A percentile compares a stretch with the other conserved stretches of the same genome.
phyloP scores from a whole-genome alignment of 768 basidiomycete genomes.

The Daedaleopsis sinensis region DNA sequence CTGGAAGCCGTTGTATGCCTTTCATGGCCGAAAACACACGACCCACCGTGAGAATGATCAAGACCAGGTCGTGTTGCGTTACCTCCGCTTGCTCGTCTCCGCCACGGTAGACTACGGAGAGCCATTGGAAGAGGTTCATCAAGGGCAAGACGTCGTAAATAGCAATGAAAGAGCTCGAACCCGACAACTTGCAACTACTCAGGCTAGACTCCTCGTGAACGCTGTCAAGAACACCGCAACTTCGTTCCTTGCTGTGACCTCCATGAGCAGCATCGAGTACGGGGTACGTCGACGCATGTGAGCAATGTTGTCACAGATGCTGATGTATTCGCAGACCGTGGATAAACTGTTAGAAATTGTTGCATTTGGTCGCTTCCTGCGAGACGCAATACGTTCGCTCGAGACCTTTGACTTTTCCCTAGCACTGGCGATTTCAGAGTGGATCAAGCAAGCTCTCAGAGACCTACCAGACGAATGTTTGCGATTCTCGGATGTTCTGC shows the following conservation, averaged over 20 bases:
- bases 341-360: constrained; percentile 6
- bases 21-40: constrained; percentile 1
- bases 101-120: constrained; percentile 10
- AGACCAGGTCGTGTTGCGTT: neutral
- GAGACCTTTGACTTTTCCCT: constrained; percentile 64
- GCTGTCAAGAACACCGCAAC: constrained; percentile 4
- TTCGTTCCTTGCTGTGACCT: neutral
- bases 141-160: neutral
- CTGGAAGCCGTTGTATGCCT: constrained; percentile 14
- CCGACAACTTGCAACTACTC: neutral
- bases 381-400: constrained; percentile 2
- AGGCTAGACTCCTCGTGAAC: neutral
- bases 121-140: neutral
- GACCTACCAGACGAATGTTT: constrained; percentile 28
- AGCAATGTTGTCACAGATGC: neutral
- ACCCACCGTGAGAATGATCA: neutral
- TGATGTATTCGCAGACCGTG: constrained; percentile 6
- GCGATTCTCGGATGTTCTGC: constrained; percentile 36
- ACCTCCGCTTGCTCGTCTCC: constrained; percentile 12
- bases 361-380: constrained; percentile 17
- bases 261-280: neutral
- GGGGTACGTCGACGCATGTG: neutral
- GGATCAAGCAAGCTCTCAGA: constrained; percentile 50
- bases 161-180: neutral
- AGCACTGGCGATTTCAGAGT: constrained; percentile 57